Evolutionary conservation across 768 basidiomycete species (phyloP).

Genomic region (Lentinula edodes): DNA sequence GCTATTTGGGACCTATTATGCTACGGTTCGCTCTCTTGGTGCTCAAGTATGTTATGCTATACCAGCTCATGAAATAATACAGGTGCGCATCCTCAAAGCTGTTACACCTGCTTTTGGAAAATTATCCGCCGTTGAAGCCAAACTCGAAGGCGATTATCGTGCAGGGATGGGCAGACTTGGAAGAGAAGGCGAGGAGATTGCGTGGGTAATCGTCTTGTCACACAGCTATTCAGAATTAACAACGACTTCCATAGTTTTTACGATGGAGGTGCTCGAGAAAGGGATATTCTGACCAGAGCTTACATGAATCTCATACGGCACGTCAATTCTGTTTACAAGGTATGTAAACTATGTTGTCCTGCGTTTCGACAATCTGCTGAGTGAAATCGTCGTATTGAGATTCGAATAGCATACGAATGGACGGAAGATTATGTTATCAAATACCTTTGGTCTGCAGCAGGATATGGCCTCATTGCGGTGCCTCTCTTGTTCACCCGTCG

Average conservation of each 20-base stretch:
- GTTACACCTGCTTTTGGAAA: slow-evolving; percentile 93
- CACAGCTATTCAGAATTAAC: neutral
- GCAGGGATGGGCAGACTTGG: slow-evolving; percentile 82
- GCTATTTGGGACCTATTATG: slow-evolving; percentile 78
- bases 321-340: slow-evolving; percentile 89
- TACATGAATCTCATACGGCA: slow-evolving; percentile 82
- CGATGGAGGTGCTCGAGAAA: slow-evolving; percentile 80
- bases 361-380: neutral
- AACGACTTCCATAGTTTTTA: slow-evolving; percentile 61
- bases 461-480: slow-evolving; percentile 88
- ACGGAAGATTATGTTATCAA: slow-evolving; percentile 97
- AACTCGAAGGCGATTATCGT: slow-evolving; percentile 87
- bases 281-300: slow-evolving; percentile 70
- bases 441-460: slow-evolving; percentile 72
- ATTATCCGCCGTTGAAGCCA: slow-evolving; percentile 82
- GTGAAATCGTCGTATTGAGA: slow-evolving; percentile 32
- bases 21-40: slow-evolving; percentile 51
- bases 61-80: neutral
- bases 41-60: too few species aligned
- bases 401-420: slow-evolving; percentile 90
- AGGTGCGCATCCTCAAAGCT: slow-evolving; percentile 52
- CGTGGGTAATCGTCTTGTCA: slow-evolving; percentile 41
- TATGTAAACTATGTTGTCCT: slow-evolving; percentile 16
- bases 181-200: slow-evolving; percentile 88
- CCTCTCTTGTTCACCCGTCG: slow-evolving; percentile 75